Base-by-base conservation (phyloP, 768 basidiomycete species). In the Ramaria rubella region DNA sequence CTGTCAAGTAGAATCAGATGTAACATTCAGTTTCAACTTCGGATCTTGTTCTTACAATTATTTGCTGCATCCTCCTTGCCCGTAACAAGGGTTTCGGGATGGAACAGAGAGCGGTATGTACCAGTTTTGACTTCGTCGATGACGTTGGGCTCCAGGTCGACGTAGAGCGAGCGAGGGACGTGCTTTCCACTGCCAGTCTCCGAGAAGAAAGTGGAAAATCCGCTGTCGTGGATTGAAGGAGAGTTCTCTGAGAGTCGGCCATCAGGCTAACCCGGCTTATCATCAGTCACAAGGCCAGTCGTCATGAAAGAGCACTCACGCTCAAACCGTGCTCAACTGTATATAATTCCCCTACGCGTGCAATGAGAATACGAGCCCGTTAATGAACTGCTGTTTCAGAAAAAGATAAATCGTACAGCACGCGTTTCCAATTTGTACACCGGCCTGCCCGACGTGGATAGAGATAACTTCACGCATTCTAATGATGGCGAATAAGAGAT, bases 1-100 rank as follows among this genome's bases (percentile, higher is more conserved):
- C 94, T 95, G 63, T 17, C 58, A 57, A 57, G 34, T 48, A 46
- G 48, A 42, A 33, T 27, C 19, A 62, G 11, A 42, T 12, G 23
- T 6, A n/a, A 1, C 17, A 42, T 42, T 19, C 8, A 2, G 2
- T 9, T 6, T 33, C 3, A 14, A 11, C 11, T 17, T 9, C 30
- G 23, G 33, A n/a, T 15, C 19, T 8, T n/a, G 21, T n/a, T 71
- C 83, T 70, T 69, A 94, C 94, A 99, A 73, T 99, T 99, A 80
- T 96, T 99, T 62, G 95, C 95, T 49, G 95, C 95, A 67, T 99
- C 95, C 77, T 99, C 95, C 76, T 98, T 98, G 67, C 95, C 95
- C 55, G 89, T 87, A 70, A 98, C 85, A 75, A 99, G 82, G 46
- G 92, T 90, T 77, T 98, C 95, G 0, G 95, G 95, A 72, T 99